Evolutionary conservation across 495 filamentous ascomycete genomes (phyloP).

Genomic region (Viridothelium virens): DNA sequence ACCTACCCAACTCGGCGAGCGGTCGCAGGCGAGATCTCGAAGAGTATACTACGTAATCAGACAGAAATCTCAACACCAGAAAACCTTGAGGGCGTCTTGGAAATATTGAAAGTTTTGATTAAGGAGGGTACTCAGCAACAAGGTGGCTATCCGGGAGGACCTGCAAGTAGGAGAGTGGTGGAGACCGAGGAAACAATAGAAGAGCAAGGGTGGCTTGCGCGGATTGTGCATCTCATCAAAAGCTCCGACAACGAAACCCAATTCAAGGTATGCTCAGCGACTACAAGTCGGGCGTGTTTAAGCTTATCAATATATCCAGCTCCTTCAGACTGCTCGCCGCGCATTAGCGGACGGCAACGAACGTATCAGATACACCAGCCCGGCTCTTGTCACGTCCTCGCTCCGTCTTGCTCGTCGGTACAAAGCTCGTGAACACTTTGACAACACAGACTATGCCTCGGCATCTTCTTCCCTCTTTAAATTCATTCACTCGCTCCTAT

Average conservation of each 20-base stretch:
- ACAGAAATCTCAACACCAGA: constrained; percentile 66
- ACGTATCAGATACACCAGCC: constrained; percentile 88
- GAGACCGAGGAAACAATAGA: constrained; percentile 95
- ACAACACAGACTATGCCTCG: constrained; percentile 89
- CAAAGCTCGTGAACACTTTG: constrained; percentile 87
- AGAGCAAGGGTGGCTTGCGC: constrained; percentile 92
- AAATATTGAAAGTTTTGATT: constrained; percentile 80
- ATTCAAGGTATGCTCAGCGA: constrained; percentile 53
- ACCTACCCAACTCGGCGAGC: constrained; percentile 88
- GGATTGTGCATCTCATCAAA: constrained; percentile 81
- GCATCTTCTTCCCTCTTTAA: constrained; percentile 86
- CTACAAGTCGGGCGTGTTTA: background rate
- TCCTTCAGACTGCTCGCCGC: constrained; percentile 81
- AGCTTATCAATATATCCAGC: constrained; percentile 39
- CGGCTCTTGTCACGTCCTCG: constrained; percentile 81
- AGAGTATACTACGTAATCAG: constrained; percentile 68
- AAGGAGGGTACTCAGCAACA: constrained; percentile 84
- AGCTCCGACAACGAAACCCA: constrained; percentile 84
- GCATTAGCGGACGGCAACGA: constrained; percentile 90
- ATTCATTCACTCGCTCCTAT: constrained; percentile 82
- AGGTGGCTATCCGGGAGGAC: constrained; percentile 71
- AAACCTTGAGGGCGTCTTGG: constrained; percentile 81
- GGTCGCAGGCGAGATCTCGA: constrained; percentile 78
- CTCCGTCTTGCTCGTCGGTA: constrained; percentile 83
- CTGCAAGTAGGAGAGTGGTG: constrained; percentile 52